Evolutionary conservation across 371 early-diverging fungal genomes (phyloP).

Genomic region (Parasitella parasitica): DNA sequence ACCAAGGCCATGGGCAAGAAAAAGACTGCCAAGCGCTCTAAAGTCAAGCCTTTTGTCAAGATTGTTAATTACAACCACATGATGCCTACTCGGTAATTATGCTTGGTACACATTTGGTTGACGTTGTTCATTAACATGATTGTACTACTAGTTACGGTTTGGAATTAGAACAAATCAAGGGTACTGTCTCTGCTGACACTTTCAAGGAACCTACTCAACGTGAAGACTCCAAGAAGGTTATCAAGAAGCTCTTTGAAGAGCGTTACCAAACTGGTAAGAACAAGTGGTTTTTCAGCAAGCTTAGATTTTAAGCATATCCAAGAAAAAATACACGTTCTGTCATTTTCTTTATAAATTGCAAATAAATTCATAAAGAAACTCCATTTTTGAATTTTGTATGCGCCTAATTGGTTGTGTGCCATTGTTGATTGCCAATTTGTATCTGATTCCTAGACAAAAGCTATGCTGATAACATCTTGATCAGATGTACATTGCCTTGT

Average conservation of each 20-base stretch:
- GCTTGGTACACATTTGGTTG: background rate
- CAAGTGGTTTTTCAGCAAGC: slow-evolving; percentile 99
- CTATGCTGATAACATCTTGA: too few relatives aligned
- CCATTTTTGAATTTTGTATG: background rate
- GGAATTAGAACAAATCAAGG: slow-evolving; percentile 87
- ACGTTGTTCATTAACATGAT: background rate
- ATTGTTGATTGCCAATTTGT: background rate
- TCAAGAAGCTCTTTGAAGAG: slow-evolving; percentile 94
- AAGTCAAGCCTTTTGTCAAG: slow-evolving; percentile 97
- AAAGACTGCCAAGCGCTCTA: slow-evolving; percentile 91
- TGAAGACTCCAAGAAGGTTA: slow-evolving; percentile 84
- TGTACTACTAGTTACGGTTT: slow-evolving; percentile 64
- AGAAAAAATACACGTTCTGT: background rate
- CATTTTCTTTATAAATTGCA: background rate
- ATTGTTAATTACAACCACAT: slow-evolving; percentile 87
- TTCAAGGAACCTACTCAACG: slow-evolving; percentile 95
- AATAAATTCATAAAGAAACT: background rate
- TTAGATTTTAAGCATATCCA: slow-evolving; percentile 78
- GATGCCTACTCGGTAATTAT: slow-evolving; percentile 94
- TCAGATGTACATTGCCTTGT: too few relatives aligned
- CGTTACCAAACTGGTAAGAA: slow-evolving; percentile 95
- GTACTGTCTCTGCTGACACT: slow-evolving; percentile 79
- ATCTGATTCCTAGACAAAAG: too few relatives aligned
- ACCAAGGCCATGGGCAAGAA: slow-evolving; percentile 91
- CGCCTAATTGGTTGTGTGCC: background rate